Evolutionary conservation across 2,329 filamentous ascomycete species (phyloP), one percentile per base, ranked within the genome.

Genomic region (Aspergillus clavatus): DNA sequence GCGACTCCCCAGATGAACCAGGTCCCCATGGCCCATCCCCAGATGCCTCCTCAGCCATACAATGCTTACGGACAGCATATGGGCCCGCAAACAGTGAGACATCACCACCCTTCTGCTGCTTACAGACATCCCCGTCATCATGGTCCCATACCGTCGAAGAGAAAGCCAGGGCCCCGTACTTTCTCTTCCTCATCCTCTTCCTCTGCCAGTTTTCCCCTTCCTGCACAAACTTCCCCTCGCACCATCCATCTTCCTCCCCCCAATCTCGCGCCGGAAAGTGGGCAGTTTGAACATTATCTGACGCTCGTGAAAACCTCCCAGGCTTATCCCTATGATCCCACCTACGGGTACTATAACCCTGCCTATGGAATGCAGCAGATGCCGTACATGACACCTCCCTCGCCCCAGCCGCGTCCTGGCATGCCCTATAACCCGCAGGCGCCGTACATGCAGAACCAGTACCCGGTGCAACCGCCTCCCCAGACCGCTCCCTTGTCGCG

Each of bases 401-500:
- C 73, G 37, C 72, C 73, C 5, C 71, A 73, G 45, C 68, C 70
- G 12, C 67, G 67, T 21, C 69, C 74, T 60, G 70, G 74, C 52
- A 70, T 77, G 60, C 71, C 76, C 46, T 69, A 74, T 65, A 71
- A 66, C 51, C 70, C 71, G 43, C 71, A 72, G 41, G 68, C 67
- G 19, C 65, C 64, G 8, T 77, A 72, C 54, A 76, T 79, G 65
- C 73, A 72, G 36, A 68, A 68, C 44, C 75, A 77, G 29, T 83
- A 78, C 60, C 72, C 66, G 23, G 69, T 59, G 57, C 66, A 58
- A 57, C 68, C 64, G 44, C 71, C 70, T 52, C 80, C 74, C 50
- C 79, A 85, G 65, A 77, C 83, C 51, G 72, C 80, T 46, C 72
- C 73, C 31, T 90, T 95, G 85, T 93, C 90, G 2, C 84, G 90